These are phyloP conservation scores for Penicillium flavigenum DNA, from an alignment of 495 filamentous ascomycete genomes.

Conservation along the genomic window DNA sequence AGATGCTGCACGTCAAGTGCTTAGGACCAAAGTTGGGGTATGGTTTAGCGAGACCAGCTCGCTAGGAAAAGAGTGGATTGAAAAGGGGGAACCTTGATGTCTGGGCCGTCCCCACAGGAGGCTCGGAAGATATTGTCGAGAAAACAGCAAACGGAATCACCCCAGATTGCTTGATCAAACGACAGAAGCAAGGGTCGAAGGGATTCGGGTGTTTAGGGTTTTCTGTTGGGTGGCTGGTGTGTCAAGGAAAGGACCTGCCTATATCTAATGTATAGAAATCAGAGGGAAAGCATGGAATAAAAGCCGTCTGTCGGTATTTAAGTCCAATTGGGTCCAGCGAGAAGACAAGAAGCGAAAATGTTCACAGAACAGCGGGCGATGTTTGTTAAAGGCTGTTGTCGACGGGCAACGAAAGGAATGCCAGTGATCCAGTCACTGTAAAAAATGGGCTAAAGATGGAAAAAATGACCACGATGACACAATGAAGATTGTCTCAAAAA, in stretches of 20 bases:
- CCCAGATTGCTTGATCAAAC: slow-evolving; percentile 17
- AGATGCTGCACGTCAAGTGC: background rate
- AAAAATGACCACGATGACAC: slow-evolving; percentile 21
- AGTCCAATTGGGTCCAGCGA: slow-evolving; percentile 10
- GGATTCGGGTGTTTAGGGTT: slow-evolving; percentile 4
- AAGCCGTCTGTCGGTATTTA: slow-evolving; percentile 10
- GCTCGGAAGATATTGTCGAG: background rate
- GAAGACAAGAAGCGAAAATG: slow-evolving; percentile 12
- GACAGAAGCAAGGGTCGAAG: background rate
- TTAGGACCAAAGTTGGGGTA: background rate
- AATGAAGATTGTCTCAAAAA: slow-evolving; percentile 25
- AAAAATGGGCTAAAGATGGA: slow-evolving; percentile 18
- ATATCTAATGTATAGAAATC: slow-evolving; percentile 15
- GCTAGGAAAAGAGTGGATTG: slow-evolving; percentile 10
- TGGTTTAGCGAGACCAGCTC: slow-evolving; percentile 28
- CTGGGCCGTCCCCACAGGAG: slow-evolving; percentile 6
- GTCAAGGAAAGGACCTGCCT: slow-evolving; percentile 27
- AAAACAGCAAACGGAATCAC: slow-evolving; percentile 13
- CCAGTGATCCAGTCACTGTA: slow-evolving; percentile 36
- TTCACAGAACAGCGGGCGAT: slow-evolving; percentile 18
- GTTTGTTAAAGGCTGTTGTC: slow-evolving; percentile 20
- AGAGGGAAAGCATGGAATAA: slow-evolving; percentile 11
- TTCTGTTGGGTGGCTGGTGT: slow-evolving; percentile 13
- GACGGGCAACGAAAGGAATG: slow-evolving; percentile 46
- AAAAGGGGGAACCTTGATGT: slow-evolving; percentile 8